Evolutionary conservation across 164 flowering plant genomes (phyloP).

Genomic region (Berberis thunbergii): DNA sequence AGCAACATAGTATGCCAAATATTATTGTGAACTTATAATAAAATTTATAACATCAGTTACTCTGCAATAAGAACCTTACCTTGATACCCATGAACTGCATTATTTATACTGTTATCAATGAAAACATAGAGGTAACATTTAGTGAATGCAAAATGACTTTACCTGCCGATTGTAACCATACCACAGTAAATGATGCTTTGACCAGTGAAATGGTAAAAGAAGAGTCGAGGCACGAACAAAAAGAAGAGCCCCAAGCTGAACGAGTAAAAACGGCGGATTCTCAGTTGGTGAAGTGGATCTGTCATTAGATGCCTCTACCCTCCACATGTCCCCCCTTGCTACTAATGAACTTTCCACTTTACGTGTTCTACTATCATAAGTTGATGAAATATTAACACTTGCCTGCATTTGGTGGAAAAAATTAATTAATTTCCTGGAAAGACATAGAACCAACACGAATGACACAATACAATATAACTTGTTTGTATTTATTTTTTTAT

Average conservation of each 20-base stretch:
- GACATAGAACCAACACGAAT: neutral
- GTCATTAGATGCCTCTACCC: conserved; percentile 86
- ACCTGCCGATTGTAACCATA: conserved; percentile 99
- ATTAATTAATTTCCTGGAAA: conserved; percentile 1
- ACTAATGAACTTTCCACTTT: conserved; percentile 69
- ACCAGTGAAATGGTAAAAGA: conserved; percentile 85
- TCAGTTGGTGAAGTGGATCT: conserved; percentile 68
- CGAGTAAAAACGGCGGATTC: conserved; percentile 70
- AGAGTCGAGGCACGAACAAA: conserved; percentile 92
- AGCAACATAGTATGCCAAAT: no score
- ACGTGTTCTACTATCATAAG: conserved; percentile 74
- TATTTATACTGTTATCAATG: no score
- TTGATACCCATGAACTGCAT: no score
- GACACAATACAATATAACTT: neutral
- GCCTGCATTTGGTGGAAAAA: conserved; percentile 44
- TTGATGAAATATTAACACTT: conserved; percentile 54
- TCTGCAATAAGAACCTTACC: no score
- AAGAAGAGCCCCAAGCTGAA: conserved; percentile 92
- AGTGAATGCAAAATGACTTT: conserved; percentile 6
- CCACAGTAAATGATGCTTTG: conserved; percentile 98
- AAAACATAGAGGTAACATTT: neutral
- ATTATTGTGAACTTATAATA: no score
- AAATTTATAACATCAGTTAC: no score
- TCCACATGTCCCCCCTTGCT: conserved; percentile 96
- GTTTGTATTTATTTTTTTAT: neutral